phyloP scores from a whole-genome alignment of 805 yeast genomes.

The Pichia thaimueangensis region DNA sequence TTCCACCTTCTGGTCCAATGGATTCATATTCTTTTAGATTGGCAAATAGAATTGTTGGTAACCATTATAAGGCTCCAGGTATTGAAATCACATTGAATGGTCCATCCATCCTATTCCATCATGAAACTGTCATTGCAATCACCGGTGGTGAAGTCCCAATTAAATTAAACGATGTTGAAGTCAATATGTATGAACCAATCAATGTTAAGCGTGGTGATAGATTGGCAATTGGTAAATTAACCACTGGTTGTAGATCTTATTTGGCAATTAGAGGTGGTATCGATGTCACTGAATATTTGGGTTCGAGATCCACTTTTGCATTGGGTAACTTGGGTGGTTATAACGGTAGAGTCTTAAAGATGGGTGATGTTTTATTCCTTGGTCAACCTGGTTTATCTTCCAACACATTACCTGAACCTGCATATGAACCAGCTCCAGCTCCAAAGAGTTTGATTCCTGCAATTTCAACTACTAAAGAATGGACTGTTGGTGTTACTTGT shows the following conservation, averaged over 20 bases:
- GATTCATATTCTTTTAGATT: conserved; percentile 84
- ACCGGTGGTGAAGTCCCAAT: conserved; percentile 81
- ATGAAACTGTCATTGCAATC: conserved; percentile 67
- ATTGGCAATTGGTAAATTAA: conserved; percentile 72
- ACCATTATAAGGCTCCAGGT: conserved; percentile 75
- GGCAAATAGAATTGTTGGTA: conserved; percentile 90
- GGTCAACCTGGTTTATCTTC: conserved; percentile 69
- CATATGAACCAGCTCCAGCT: conserved; percentile 51
- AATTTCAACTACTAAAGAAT: conserved; percentile 41
- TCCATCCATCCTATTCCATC: conserved; percentile 80
- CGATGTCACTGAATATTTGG: conserved; percentile 89
- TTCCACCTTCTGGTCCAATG: conserved; percentile 99
- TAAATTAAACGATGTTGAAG: conserved; percentile 52
- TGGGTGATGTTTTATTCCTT: conserved; percentile 86
- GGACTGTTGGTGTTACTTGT: conserved; percentile 90
- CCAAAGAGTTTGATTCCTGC: conserved; percentile 54
- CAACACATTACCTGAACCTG: conserved; percentile 68
- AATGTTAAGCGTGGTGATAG: conserved; percentile 66
- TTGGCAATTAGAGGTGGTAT: conserved; percentile 88
- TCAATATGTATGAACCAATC: conserved; percentile 69
- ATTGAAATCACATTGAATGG: conserved; percentile 85
- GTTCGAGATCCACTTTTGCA: conserved; percentile 95
- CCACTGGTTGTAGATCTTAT: conserved; percentile 83
- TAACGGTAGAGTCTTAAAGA: conserved; percentile 85
- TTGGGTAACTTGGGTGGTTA: conserved; percentile 90